Evolutionary conservation across 805 yeast species (phyloP).

Genomic region (Saccharomycopsis fermentans): DNA sequence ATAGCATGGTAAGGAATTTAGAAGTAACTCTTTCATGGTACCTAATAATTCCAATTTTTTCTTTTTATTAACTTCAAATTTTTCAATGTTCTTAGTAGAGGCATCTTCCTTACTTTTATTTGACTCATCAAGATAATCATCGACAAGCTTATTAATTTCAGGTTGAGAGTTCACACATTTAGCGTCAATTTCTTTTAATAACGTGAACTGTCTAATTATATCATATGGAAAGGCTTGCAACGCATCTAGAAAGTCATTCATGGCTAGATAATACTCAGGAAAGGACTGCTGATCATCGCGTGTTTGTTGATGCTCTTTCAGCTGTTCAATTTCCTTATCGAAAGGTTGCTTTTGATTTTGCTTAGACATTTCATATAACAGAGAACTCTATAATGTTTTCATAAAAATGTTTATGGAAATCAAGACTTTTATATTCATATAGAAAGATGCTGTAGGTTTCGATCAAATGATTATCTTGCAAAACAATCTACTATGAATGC

Average conservation of each 20-base stretch:
- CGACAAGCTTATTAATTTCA: constrained; percentile 44
- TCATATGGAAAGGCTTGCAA: constrained; percentile 85
- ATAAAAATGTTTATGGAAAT: too few relatives aligned
- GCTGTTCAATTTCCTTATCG: background rate
- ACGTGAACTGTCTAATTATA: constrained; percentile 72
- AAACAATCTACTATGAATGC: too few relatives aligned
- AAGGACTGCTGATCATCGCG: background rate
- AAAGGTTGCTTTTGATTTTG: background rate
- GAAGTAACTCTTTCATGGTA: constrained; percentile 10
- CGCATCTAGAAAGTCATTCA: constrained; percentile 86
- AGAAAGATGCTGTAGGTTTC: too few relatives aligned
- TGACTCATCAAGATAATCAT: constrained; percentile 33
- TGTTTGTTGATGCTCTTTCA: background rate
- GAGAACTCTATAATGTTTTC: too few relatives aligned
- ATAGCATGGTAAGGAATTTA: constrained; percentile 65
- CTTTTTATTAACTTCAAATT: background rate
- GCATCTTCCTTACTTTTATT: constrained; percentile 5
- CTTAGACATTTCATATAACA: background rate
- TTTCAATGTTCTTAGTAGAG: constrained; percentile 19
- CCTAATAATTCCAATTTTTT: background rate
- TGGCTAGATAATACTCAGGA: constrained; percentile 12
- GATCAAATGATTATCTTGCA: too few relatives aligned
- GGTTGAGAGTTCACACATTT: constrained; percentile 77
- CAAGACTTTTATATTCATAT: too few relatives aligned
- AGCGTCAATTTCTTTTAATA: constrained; percentile 89